Base-by-base conservation (phyloP, 2,329 filamentous ascomycete genomes). In the Aspergillus pseudotamarii region DNA sequence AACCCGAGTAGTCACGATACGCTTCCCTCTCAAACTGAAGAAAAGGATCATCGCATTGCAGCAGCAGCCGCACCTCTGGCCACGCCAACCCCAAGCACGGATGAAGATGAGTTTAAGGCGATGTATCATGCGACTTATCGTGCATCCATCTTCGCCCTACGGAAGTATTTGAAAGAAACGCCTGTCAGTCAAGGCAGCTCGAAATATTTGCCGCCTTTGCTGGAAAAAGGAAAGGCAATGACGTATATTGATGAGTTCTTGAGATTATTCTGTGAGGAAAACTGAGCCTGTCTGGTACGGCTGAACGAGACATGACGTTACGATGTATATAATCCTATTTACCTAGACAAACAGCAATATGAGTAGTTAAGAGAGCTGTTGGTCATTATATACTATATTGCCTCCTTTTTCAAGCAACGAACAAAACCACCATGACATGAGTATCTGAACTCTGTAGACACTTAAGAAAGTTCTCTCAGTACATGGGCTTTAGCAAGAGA, bases 81-180 rank as follows among this genome's bases (percentile, higher is more conserved):
- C 11, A 66, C 60, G n/a, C 63, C 65, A 1, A 60, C 61, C 23
- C 43, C 65, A 9, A 62, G 58, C 8, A 64, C 69, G 0, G 76
- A 78, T 28, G 78, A 80, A 55, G 77, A 79, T 46, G 78, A 79
- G 14, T 81, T 80, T 60, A 80, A 79, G 56, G 64, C 73, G 19
- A 79, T 80, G 77, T 81, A 81, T 58, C 78, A 81, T 63, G 77
- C 78, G 14, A 80, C 78, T 4, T 81, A 81, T 64, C 77, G 78
- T 53, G 78, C 79, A 32, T 75, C 79, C 6, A 76, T 73, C 9
- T 81, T 80, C 72, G 78, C 78, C 23, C 66, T 81, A n/a, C 74
- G 79, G 19, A 76, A 72, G 59, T 80, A 78, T 59, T 59, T 80
- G 55, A 80, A 74, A 58, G 67, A 71, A 21, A 41, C 62, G 6